Conservation (phyloP, 2,329 filamentous ascomycete species). For the Fusarium sp. region DNA sequence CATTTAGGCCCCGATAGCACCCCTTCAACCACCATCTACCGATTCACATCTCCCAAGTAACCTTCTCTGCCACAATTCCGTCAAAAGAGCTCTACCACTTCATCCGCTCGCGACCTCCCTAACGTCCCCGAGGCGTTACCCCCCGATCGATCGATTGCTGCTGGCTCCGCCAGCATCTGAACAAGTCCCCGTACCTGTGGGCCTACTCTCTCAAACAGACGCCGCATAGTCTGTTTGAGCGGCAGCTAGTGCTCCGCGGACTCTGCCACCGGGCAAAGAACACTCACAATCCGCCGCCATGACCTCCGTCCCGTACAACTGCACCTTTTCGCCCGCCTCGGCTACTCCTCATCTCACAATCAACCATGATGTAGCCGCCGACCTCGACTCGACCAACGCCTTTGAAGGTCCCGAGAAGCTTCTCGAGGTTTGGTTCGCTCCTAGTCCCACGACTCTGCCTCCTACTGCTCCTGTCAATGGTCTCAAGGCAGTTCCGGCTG, state of each 20-base stretch:
- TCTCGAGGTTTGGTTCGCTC: conserved; percentile 96
- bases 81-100: conserved; percentile 82
- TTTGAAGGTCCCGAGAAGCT: conserved; percentile 99
- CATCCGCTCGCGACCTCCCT: conserved; percentile 88
- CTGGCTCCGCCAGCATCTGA: conserved; percentile 88
- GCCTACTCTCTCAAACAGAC: conserved; percentile 98
- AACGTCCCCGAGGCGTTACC: conserved; percentile 80
- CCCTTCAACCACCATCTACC: conserved; percentile 36
- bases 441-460: conserved; percentile 78
- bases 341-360: conserved; percentile 92
- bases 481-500: conserved; percentile 83
- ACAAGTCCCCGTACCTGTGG: conserved; percentile 74
- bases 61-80: conserved; percentile 82
- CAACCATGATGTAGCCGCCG: conserved; percentile 92
- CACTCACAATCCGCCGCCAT: background rate
- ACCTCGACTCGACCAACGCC: conserved; percentile 93
- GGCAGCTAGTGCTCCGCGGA: conserved; percentile 96
- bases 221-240: conserved; percentile 95
- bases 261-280: conserved; percentile 55
- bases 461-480: conserved; percentile 76
- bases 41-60: conserved; percentile 46
- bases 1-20: conserved; percentile 69
- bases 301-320: conserved; percentile 59
- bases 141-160: conserved; percentile 65
- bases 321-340: conserved; percentile 83